A percentile compares a stretch with the other conserved stretches of the same genome.
Evolutionary conservation across 148 eudicot genomes (phyloP).

Genomic region (Chenopodium berlandieri): DNA sequence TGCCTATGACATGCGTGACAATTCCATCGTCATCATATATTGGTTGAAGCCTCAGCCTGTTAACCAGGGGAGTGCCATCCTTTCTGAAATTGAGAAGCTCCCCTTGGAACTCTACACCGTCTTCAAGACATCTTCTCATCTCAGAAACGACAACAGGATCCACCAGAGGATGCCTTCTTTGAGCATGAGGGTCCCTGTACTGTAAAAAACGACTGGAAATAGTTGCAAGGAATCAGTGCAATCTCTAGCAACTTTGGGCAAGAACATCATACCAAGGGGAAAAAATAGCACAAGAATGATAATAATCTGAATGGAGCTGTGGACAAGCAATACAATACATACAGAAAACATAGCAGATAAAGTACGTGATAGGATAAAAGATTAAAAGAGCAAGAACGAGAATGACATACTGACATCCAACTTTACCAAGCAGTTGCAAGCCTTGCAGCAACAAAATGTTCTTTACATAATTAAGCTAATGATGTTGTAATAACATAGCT

Average conservation of each 20-base stretch:
- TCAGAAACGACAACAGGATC: slow-evolving; percentile 81
- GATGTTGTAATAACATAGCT: neutral
- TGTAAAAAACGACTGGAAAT: slow-evolving; percentile 77
- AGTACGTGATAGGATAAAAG: neutral
- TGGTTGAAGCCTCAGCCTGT: slow-evolving; percentile 66
- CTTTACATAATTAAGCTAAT: neutral
- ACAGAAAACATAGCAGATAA: neutral
- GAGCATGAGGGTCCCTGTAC: slow-evolving; percentile 74
- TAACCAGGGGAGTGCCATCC: slow-evolving; percentile 80
- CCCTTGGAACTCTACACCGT: slow-evolving; percentile 77
- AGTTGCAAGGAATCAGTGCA: slow-evolving; percentile 12
- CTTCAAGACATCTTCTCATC: slow-evolving; percentile 75
- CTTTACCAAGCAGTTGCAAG: neutral
- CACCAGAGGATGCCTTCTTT: slow-evolving; percentile 83
- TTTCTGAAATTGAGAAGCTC: slow-evolving; percentile 88
- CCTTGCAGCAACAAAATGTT: neutral
- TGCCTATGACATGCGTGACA: slow-evolving; percentile 78
- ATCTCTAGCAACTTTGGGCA: neutral
- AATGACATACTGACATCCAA: neutral
- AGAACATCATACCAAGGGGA: neutral
- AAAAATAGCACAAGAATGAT: neutral
- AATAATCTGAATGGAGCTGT: neutral
- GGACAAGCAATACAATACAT: neutral
- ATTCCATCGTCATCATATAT: slow-evolving; percentile 68
- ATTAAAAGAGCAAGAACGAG: neutral